Conservation (phyloP, 2,329 filamentous ascomycete species). For the Fusarium acutatum region DNA sequence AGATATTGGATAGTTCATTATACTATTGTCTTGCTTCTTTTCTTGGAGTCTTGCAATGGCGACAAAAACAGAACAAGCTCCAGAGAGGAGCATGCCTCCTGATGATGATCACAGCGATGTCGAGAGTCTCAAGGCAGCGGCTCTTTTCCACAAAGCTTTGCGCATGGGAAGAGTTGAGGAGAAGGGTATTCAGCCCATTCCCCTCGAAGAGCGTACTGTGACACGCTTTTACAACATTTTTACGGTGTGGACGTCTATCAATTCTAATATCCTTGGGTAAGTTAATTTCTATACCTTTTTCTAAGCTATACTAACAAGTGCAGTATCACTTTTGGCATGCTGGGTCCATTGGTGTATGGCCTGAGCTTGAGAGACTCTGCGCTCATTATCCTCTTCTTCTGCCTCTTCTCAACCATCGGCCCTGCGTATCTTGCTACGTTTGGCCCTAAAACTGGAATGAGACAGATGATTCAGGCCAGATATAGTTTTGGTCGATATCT, state of each 20-base stretch:
- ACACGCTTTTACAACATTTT: conserved; percentile 56
- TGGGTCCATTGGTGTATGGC: conserved; percentile 64
- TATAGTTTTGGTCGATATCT: conserved; percentile 69
- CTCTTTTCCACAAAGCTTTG: conserved; percentile 45
- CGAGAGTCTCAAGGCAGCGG: conserved; percentile 39
- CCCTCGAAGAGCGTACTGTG: conserved; percentile 51
- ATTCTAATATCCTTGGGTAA: conserved; percentile 57
- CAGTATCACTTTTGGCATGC: conserved; percentile 70
- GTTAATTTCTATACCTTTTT: conserved; percentile 8
- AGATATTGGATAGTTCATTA: not conserved
- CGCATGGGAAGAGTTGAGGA: conserved; percentile 53
- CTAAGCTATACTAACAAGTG: conserved; percentile 1
- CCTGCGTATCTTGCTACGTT: conserved; percentile 67
- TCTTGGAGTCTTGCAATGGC: not conserved
- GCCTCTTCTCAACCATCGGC: conserved; percentile 60
- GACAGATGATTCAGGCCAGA: conserved; percentile 72
- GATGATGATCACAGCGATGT: conserved; percentile 42
- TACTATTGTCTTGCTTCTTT: not conserved
- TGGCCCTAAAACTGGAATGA: conserved; percentile 69
- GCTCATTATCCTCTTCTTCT: conserved; percentile 71
- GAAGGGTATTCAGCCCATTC: conserved; percentile 54
- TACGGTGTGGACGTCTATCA: conserved; percentile 59
- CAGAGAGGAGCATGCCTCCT: conserved; percentile 19
- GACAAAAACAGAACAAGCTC: conserved; percentile 20
- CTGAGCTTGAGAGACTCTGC: conserved; percentile 64